phyloP scores from a whole-genome alignment of 306 rosid genomes.

The Abrus precatorius region DNA sequence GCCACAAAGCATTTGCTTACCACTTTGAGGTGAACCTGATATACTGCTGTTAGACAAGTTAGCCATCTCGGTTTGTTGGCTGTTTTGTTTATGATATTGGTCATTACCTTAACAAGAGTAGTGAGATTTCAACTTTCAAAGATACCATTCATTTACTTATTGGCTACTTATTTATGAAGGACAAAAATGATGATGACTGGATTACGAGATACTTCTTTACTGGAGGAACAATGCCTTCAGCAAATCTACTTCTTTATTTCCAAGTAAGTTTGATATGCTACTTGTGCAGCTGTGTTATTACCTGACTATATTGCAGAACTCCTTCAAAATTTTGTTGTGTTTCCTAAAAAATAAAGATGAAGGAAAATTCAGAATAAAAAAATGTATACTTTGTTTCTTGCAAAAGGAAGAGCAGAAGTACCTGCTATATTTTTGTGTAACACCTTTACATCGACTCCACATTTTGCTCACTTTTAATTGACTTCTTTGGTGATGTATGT shows the following conservation, averaged over 20 bases:
- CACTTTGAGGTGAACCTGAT: slow-evolving; percentile 82
- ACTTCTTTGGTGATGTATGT: slow-evolving; percentile 35
- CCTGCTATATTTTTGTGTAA: neutral
- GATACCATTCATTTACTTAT: slow-evolving; percentile 1
- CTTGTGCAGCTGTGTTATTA: slow-evolving; percentile 32
- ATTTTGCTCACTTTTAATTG: slow-evolving; percentile 18
- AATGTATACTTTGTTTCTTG: neutral
- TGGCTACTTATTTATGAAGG: slow-evolving; percentile 57
- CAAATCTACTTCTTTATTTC: slow-evolving; percentile 89
- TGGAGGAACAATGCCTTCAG: slow-evolving; percentile 96
- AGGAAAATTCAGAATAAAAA: neutral
- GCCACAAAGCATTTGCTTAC: slow-evolving; percentile 88
- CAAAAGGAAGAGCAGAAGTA: neutral
- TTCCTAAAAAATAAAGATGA: neutral
- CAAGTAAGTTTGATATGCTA: slow-evolving; percentile 63
- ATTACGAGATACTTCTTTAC: slow-evolving; percentile 85
- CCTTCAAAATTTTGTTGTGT: neutral
- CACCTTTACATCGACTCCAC: neutral
- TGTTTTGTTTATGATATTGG: slow-evolving; percentile 24
- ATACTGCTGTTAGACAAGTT: neutral
- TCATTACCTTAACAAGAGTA: neutral
- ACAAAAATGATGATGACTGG: slow-evolving; percentile 89
- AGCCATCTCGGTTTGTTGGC: slow-evolving; percentile 32
- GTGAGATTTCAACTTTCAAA: neutral
- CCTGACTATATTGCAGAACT: neutral